Evolutionary conservation across 2,329 filamentous ascomycete genomes (phyloP).

Genomic region (Nothopassalora personata): DNA sequence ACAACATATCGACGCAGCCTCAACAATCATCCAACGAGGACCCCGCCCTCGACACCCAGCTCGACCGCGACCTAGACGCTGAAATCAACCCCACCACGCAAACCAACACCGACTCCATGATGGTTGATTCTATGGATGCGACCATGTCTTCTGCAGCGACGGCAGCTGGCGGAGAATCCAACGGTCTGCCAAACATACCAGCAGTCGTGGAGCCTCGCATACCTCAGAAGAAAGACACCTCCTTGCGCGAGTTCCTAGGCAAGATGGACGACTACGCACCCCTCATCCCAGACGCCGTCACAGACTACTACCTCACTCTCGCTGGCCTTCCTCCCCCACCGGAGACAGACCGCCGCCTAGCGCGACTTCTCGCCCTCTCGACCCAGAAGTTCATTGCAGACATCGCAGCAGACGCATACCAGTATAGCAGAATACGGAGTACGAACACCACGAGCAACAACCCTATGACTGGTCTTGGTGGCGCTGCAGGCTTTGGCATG

Average conservation of each 20-base stretch:
- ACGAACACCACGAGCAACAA: constrained; percentile 87
- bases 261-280: constrained; percentile 99
- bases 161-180: constrained; percentile 74
- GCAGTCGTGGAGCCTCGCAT: constrained; percentile 50
- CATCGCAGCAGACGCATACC: constrained; percentile 94
- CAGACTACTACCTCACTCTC: constrained; percentile 94
- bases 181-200: constrained; percentile 46
- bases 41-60: constrained; percentile 36
- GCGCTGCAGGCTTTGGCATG: constrained; percentile 66
- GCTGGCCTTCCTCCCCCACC: constrained; percentile 90
- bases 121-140: constrained; percentile 38
- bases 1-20: constrained; percentile 9
- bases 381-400: constrained; percentile 99
- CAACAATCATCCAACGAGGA: constrained; percentile 16
- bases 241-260: constrained; percentile 80
- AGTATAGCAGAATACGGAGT: constrained; percentile 93
- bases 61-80: constrained; percentile 34
- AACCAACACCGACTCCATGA: constrained; percentile 19
- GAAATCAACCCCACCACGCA: constrained; percentile 31
- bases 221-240: constrained; percentile 83
- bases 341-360: constrained; percentile 82
- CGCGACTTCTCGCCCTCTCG: constrained; percentile 89
- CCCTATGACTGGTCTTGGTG: constrained; percentile 80
- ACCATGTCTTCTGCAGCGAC: constrained; percentile 45
- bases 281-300: constrained; percentile 98